Conservation (phyloP, 345 rosid species). For the Heritiera littoralis region DNA sequence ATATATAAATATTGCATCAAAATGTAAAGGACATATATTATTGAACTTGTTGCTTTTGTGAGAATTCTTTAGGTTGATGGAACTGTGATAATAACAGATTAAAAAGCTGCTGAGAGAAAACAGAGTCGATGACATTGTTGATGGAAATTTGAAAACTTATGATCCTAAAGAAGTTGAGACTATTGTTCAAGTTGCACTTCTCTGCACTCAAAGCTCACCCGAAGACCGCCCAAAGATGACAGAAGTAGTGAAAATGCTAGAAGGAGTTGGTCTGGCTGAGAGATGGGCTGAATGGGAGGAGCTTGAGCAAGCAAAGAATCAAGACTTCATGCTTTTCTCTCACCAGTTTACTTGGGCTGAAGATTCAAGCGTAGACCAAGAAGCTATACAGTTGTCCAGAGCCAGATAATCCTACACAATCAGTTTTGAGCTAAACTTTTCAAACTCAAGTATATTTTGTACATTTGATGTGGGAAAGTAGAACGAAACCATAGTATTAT, state of each 20-base stretch:
- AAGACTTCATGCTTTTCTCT: slow-evolving; percentile 51
- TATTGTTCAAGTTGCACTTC: slow-evolving; percentile 72
- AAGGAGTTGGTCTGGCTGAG: slow-evolving; percentile 63
- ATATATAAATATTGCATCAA: too few relatives aligned
- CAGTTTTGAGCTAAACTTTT: not conserved
- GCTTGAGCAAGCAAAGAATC: slow-evolving; percentile 60
- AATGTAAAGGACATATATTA: too few relatives aligned
- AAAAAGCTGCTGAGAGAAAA: slow-evolving; percentile 60
- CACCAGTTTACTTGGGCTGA: slow-evolving; percentile 67
- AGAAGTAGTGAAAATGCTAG: slow-evolving; percentile 76
- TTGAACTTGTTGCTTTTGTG: too few relatives aligned
- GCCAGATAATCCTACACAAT: slow-evolving; percentile 50
- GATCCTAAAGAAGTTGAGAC: slow-evolving; percentile 70
- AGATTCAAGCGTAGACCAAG: slow-evolving; percentile 64
- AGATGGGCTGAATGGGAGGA: slow-evolving; percentile 74
- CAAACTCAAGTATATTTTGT: not conserved
- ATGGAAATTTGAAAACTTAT: slow-evolving; percentile 51
- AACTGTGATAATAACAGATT: slow-evolving; percentile 42
- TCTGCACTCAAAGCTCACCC: slow-evolving; percentile 76
- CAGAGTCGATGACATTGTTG: slow-evolving; percentile 75
- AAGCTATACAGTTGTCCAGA: slow-evolving; percentile 74
- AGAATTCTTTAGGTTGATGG: not conserved
- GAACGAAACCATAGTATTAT: not conserved
- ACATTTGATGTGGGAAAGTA: not conserved
- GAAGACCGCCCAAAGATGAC: slow-evolving; percentile 77